Conservation (phyloP, 208 protist species). For the Wallacemonas collosoma region DNA sequence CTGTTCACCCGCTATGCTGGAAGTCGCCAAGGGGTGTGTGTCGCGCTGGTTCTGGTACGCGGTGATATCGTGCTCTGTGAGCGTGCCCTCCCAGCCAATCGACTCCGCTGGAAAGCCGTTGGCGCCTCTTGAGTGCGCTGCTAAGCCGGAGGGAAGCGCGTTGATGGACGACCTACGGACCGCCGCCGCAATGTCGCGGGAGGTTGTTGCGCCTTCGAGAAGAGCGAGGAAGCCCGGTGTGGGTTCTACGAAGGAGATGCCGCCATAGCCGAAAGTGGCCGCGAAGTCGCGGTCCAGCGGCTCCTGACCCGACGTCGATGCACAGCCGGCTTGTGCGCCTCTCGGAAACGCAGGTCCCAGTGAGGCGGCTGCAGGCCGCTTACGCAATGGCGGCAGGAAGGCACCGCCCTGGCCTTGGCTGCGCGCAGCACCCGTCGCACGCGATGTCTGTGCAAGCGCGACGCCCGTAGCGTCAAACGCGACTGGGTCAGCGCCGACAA, state of each 20-base stretch:
- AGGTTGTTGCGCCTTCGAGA: constrained; percentile 13
- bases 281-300: neutral
- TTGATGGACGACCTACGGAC: neutral
- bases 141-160: neutral
- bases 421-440: neutral
- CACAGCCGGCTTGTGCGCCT: neutral
- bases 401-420: too few relatives aligned
- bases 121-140: neutral
- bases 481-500: constrained; percentile 23
- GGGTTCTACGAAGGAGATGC: constrained; percentile 38
- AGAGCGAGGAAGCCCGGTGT: constrained; percentile 43
- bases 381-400: constrained; percentile 3
- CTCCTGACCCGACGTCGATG: neutral
- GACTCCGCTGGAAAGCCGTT: constrained; percentile 16
- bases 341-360: neutral
- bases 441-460: neutral
- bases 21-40: neutral
- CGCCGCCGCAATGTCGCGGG: neutral
- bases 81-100: constrained; percentile 38
- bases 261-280: constrained; percentile 43
- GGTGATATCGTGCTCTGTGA: constrained; percentile 12
- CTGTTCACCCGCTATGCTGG: neutral
- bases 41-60: neutral
- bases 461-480: neutral
- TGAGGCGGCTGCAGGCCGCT: neutral